These are phyloP conservation scores for Limnanthes douglasii DNA, from an alignment of 345 rosid genomes.

Conservation along the genomic window DNA sequence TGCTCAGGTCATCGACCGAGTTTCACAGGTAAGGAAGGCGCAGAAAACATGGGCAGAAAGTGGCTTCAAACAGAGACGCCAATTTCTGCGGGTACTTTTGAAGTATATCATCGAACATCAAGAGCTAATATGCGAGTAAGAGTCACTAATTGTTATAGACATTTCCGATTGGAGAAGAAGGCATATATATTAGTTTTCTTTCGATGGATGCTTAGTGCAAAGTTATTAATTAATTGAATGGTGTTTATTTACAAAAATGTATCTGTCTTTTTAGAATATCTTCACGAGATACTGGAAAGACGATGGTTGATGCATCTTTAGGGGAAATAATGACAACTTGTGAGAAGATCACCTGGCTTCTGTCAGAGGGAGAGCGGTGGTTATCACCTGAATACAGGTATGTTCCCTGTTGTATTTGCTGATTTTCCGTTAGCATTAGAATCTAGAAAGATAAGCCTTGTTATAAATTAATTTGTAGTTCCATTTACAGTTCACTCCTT, in stretches of 20 bases:
- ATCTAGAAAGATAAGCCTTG: slow-evolving; percentile 4
- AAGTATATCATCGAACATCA: slow-evolving; percentile 88
- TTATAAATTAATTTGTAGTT: neutral
- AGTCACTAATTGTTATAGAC: no score
- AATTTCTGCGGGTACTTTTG: slow-evolving; percentile 80
- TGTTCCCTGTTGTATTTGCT: slow-evolving; percentile 3
- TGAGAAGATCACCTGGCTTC: slow-evolving; percentile 98
- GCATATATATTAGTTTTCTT: no score
- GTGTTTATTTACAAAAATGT: neutral
- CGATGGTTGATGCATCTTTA: slow-evolving; percentile 94
- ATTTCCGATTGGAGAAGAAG: no score
- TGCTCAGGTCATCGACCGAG: slow-evolving; percentile 64
- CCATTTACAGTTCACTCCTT: no score
- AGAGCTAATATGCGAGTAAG: slow-evolving; percentile 96
- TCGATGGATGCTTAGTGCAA: no score
- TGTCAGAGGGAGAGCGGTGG: slow-evolving; percentile 96
- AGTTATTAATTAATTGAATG: no score
- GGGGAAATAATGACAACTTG: slow-evolving; percentile 99
- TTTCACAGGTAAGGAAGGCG: slow-evolving; percentile 78
- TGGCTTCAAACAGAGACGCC: slow-evolving; percentile 88
- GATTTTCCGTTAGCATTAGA: neutral
- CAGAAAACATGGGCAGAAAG: slow-evolving; percentile 87
- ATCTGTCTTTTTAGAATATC: slow-evolving; percentile 44
- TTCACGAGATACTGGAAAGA: slow-evolving; percentile 97
- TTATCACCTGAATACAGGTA: slow-evolving; percentile 90